Evolutionary conservation across 257 asterid species (phyloP).

Genomic region (Solanum habrochaites): DNA sequence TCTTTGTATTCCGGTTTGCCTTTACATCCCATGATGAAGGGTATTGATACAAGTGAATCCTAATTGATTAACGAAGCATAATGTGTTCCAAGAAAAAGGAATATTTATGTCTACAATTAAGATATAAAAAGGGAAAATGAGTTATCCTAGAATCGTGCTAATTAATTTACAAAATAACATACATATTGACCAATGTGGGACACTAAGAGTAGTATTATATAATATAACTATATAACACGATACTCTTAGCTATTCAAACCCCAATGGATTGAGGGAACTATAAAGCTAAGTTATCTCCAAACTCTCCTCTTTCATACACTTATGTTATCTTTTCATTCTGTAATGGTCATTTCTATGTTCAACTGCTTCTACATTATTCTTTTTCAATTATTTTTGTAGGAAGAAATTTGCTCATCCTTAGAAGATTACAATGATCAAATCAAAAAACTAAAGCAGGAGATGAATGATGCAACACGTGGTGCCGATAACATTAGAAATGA

Average conservation of each 20-base stretch:
- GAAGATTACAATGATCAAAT: constrained; percentile 95
- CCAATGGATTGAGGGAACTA: background rate
- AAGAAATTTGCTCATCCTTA: constrained; percentile 90
- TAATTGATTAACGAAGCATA: background rate
- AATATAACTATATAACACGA: background rate
- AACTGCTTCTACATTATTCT: background rate
- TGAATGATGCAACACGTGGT: constrained; percentile 95
- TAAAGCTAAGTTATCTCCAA: background rate
- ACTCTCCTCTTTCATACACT: background rate
- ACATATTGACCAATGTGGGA: background rate
- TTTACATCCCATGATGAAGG: background rate
- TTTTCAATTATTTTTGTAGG: constrained; percentile 33
- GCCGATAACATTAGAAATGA: constrained; percentile 96
- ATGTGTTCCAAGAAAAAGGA: background rate
- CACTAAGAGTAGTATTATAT: background rate
- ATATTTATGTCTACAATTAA: background rate
- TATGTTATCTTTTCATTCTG: background rate
- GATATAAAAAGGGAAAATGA: background rate
- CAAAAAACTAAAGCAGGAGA: constrained; percentile 91
- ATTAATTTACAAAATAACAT: background rate
- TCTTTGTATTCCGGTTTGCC: background rate
- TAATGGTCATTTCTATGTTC: background rate
- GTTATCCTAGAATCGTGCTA: background rate
- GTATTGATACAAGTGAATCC: background rate
- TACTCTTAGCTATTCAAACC: background rate